Evolutionary conservation across 805 yeast genomes (phyloP), one percentile per base, ranked within the genome.

Genomic region (Diddensiella transvaalensis): DNA sequence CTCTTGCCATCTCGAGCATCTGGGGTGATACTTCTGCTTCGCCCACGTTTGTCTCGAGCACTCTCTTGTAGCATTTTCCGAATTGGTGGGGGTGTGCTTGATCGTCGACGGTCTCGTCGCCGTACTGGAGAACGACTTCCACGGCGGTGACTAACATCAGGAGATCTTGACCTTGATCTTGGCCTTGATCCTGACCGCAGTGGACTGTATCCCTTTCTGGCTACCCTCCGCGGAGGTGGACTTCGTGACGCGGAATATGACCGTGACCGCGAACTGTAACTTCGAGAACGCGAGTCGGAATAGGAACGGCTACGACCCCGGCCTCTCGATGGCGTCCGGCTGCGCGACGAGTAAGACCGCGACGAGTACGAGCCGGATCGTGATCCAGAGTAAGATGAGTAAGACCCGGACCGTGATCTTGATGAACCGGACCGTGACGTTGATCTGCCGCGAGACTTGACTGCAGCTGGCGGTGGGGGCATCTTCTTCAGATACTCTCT

Each of bases 401-500:
- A 45, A 6, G 58, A 45, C 22, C 53, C 35, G 39, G 56, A 55
- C 18, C 47, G 8, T 17, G 49, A 40, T 11, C 44, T 29, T n/a
- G 47, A 41, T 4, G 45, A 40, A 11, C 23, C 17, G 10, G 64
- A 59, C 18, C 55, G 33, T 1, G 60, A 51, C 4, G 60, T 40
- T 8, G 60, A 53, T 5, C 50, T 32, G 5, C 53, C 30, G 23
- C 51, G 17, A 0, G 60, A 49, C 3, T 30, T 44, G 1, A 59
- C 47, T 11, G 35, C 42, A 6, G 56, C 50, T 38, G 44, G 40
- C 37, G 44, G 46, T 36, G 54, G 49, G 42, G 50, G 53, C 24
- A 38, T 43, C 65, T 29, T 72, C 56, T 15, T 57, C 55, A 46
- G 66, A 60, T 49, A 71, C 3, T 70, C 75, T 67, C 98, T 77